Evolutionary conservation across 2,329 filamentous ascomycete species (phyloP).

Genomic region (Exophiala spinifera): DNA sequence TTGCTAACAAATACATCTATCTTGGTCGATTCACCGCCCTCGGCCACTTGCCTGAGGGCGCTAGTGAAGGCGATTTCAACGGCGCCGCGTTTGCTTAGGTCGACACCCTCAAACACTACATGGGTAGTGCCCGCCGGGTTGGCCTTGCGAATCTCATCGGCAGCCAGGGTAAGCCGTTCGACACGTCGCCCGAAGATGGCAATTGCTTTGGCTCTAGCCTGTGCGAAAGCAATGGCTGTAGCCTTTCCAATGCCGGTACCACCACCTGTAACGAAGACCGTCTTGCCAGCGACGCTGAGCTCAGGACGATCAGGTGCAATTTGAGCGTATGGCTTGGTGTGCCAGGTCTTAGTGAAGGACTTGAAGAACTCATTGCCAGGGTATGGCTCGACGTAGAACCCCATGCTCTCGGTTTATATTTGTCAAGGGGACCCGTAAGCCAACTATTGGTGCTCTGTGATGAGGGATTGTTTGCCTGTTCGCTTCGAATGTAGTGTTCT

Average conservation of each 20-base stretch:
- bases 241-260: slow-evolving; percentile 54
- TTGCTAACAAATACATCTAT: slow-evolving; percentile 16
- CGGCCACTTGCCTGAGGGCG: not conserved
- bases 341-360: slow-evolving; percentile 34
- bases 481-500: no score
- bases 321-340: slow-evolving; percentile 40
- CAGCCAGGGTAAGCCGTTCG: slow-evolving; percentile 11
- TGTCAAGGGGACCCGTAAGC: no score
- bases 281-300: slow-evolving; percentile 34
- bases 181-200: slow-evolving; percentile 50
- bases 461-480: no score
- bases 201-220: slow-evolving; percentile 52
- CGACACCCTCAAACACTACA: slow-evolving; percentile 4
- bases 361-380: slow-evolving; percentile 18
- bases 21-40: not conserved
- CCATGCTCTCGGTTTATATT: no score
- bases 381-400: slow-evolving; percentile 10
- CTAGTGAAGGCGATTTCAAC: slow-evolving; percentile 9
- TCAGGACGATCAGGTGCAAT: slow-evolving; percentile 36
- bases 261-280: slow-evolving; percentile 55
- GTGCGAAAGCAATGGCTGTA: slow-evolving; percentile 55
- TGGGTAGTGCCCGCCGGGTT: slow-evolving; percentile 3
- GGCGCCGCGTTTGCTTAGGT: slow-evolving; percentile 7
- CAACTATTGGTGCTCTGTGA: no score
- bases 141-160: slow-evolving; percentile 16